Base-by-base conservation (phyloP, 371 early-diverging fungal species). In the Apophysomyces variabilis region DNA sequence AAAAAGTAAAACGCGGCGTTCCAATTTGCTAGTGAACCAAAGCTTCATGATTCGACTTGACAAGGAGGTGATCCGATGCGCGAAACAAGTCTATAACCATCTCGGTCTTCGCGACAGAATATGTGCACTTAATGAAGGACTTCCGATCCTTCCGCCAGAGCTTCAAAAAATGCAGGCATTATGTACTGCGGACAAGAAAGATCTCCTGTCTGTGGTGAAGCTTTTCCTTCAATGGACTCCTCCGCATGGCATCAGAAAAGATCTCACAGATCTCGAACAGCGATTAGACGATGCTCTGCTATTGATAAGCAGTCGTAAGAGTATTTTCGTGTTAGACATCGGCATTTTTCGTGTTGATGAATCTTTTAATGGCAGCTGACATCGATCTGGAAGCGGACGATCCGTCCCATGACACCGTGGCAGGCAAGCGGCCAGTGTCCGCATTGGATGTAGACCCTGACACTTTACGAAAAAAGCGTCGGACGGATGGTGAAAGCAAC, bases 181-280 rank as follows among this genome's bases (percentile, higher is more conserved):
- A 26, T 36, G 41, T 44, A 35, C 18, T 18, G 14, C 46, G 36
- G 16, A 45, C 4, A 43, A 21, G 12, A 35, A 7, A 14, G 46
- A 35, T 12, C 45, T 61, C 16, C 14, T 16, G 7, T 35, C 46
- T 11, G 32, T 61, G 36, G 46, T 44, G n/a, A 43, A 46, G 16
- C n/a, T 26, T 4, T 61, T 61, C 16, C 46, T 61, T 7, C 61
- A 61, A 45, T 61, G 61, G 61, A 44, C 43, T 18, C 61, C 61
- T 21, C n/a, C 16, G 8, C 11, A n/a, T 0, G 54, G 54, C 11
- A 32, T 36, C 36, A n/a, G 36, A 61, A 61, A 61, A n/a, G 9
- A 26, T 6, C n/a, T 61, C 14, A 32, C 8, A 16, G 45, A 61
- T 14, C 21, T 61, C 45, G 32, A 45, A 39, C 36, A n/a, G 21